Conservation (phyloP, 805 yeast species). For the Metschnikowia drakensbergensis region DNA sequence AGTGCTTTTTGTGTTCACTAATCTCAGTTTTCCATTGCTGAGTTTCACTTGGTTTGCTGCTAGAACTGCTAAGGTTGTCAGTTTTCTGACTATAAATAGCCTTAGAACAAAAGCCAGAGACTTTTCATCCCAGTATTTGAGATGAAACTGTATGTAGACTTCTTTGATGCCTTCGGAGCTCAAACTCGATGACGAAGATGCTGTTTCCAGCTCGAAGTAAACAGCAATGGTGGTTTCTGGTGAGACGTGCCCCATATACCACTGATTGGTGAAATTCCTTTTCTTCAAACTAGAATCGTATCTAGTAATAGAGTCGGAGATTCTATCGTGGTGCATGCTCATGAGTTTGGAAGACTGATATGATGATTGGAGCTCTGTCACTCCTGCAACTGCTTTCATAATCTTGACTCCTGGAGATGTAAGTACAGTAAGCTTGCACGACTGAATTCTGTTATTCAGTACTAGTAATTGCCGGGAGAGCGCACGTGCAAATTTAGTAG, state of each 20-base stretch:
- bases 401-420: conserved; percentile 34
- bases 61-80: conserved; percentile 25
- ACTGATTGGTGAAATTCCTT: conserved; percentile 35
- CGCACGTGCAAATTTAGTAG: conserved; percentile 20
- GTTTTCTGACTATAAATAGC: conserved; percentile 28
- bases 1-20: conserved; percentile 19
- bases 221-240: conserved; percentile 25
- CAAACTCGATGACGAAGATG: conserved; percentile 18
- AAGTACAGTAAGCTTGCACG: conserved; percentile 23
- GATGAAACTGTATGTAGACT: conserved; percentile 30
- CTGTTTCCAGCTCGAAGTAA: conserved; percentile 33
- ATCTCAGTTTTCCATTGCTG: conserved; percentile 14
- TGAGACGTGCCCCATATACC: conserved; percentile 29
- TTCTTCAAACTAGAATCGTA: conserved; percentile 32
- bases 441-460: conserved; percentile 1
- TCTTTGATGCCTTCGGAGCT: conserved; percentile 19
- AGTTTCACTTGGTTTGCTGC: conserved; percentile 15
- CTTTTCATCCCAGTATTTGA: conserved; percentile 26
- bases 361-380: conserved; percentile 33
- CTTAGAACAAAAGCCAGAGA: conserved; percentile 23
- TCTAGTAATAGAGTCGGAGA: conserved; percentile 30
- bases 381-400: conserved; percentile 29
- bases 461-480: conserved; percentile 12
- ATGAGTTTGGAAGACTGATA: conserved; percentile 22
- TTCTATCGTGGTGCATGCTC: conserved; percentile 24